Conservation (phyloP, 1,284 basidiomycete genomes). For the Heliocybe sulcata region DNA sequence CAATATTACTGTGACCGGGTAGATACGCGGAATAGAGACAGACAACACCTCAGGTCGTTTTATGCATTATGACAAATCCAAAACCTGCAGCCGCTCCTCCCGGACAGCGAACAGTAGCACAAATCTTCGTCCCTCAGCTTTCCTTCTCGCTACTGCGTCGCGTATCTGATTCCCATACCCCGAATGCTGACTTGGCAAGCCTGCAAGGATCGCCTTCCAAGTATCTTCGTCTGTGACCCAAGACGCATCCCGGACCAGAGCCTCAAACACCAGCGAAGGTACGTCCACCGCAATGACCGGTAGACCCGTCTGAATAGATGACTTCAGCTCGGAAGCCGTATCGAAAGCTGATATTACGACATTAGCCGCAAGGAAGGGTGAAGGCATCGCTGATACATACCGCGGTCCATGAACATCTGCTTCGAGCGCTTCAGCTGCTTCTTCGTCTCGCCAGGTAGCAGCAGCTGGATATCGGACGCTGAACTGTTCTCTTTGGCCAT, state of each 20-base stretch:
- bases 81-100: conserved; percentile 63
- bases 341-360: conserved; percentile 46
- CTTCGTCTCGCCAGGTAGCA: conserved; percentile 62
- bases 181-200: conserved; percentile 47
- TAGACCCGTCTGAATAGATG: conserved; percentile 47
- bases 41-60: no score
- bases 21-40: no score
- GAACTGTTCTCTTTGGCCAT: conserved; percentile 20
- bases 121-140: conserved; percentile 54
- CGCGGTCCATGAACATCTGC: conserved; percentile 61
- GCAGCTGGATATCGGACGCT: conserved; percentile 44
- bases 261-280: conserved; percentile 49
- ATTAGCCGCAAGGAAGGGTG: not conserved
- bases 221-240: conserved; percentile 73
- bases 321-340: conserved; percentile 45
- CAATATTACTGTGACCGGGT: not conserved
- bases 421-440: conserved; percentile 69
- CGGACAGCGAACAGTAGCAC: conserved; percentile 61
- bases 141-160: conserved; percentile 54
- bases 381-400: conserved; percentile 24
- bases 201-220: conserved; percentile 52
- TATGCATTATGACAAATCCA: conserved; percentile 29
- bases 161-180: conserved; percentile 59
- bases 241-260: conserved; percentile 42
- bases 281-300: conserved; percentile 72